Evolutionary conservation across 83 land plant species (phyloP).

Genomic region (Picea abies): DNA sequence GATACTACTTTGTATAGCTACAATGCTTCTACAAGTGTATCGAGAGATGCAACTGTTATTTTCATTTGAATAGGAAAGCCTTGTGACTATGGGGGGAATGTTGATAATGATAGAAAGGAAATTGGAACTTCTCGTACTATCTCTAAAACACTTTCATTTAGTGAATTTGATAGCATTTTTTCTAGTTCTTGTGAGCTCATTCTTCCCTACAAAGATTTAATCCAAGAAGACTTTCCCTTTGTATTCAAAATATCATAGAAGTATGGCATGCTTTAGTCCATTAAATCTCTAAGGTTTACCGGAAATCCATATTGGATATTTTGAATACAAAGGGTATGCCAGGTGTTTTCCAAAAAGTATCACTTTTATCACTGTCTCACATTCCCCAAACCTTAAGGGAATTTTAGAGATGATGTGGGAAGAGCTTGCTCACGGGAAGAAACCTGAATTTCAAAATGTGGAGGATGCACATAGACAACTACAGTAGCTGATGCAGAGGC

Average conservation of each 20-base stretch:
- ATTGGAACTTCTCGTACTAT: neutral
- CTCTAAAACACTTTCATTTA: conserved; percentile 35
- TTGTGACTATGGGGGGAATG: conserved; percentile 68
- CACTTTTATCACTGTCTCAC: too few species aligned
- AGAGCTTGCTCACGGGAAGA: too few species aligned
- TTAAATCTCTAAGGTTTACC: conserved; percentile 40
- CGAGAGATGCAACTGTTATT: conserved; percentile 29
- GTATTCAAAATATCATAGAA: conserved; percentile 60
- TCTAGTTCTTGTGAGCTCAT: conserved; percentile 75
- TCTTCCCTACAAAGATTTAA: conserved; percentile 82
- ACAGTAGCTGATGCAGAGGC: too few species aligned
- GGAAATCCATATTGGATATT: too few species aligned
- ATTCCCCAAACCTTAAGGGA: too few species aligned
- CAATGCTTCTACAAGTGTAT: conserved; percentile 22
- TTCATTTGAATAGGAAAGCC: conserved; percentile 95
- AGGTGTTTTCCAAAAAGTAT: too few species aligned
- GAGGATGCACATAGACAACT: too few species aligned
- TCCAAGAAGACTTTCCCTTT: conserved; percentile 48
- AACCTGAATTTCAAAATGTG: too few species aligned
- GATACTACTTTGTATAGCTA: conserved; percentile 65
- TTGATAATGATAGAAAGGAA: conserved; percentile 10
- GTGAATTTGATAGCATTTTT: conserved; percentile 46
- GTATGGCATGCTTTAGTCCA: conserved; percentile 84
- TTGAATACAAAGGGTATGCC: too few species aligned
- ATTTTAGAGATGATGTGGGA: too few species aligned